Percentiles rank a stretch among this genome's conserved stretches.
phyloP scores from a whole-genome alignment of 2,329 filamentous ascomycete species.

The Achaetomium macrosporum region DNA sequence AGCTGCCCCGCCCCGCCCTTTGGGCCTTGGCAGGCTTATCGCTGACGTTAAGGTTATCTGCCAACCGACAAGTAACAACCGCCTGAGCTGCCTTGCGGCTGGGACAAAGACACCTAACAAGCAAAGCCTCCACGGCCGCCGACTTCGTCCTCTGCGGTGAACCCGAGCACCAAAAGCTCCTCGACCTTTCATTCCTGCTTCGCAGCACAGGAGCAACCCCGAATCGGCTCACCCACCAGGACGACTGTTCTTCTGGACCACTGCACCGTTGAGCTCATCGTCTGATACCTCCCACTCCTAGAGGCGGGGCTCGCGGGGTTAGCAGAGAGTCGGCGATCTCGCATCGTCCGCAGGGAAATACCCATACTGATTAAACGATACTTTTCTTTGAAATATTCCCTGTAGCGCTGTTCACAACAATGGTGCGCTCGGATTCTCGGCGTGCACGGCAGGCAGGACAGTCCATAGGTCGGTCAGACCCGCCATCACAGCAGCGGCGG shows the following conservation, averaged over 20 bases:
- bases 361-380: not conserved
- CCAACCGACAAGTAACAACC: not conserved
- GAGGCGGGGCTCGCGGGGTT: constrained; percentile 11
- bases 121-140: not conserved
- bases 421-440: constrained; percentile 20
- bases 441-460: constrained; percentile 17
- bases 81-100: not conserved
- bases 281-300: constrained; percentile 15
- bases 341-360: not conserved
- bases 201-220: not conserved
- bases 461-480: constrained; percentile 15
- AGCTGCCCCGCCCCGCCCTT: not conserved
- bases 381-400: not conserved
- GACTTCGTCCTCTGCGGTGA: constrained; percentile 1
- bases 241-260: constrained; percentile 1
- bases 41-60: not conserved
- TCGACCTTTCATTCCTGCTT: not conserved
- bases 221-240: constrained; percentile 6
- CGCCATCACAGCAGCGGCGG: constrained; percentile 25
- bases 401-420: not conserved
- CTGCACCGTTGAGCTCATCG: constrained; percentile 4
- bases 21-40: not conserved
- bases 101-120: constrained; percentile 6
- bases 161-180: not conserved
- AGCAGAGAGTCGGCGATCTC: constrained; percentile 2